Percentiles rank a stretch among this genome's conserved stretches.
Conservation (phyloP, 2,329 filamentous ascomycete species). For the Stagonosporopsis chrysanthemi region DNA sequence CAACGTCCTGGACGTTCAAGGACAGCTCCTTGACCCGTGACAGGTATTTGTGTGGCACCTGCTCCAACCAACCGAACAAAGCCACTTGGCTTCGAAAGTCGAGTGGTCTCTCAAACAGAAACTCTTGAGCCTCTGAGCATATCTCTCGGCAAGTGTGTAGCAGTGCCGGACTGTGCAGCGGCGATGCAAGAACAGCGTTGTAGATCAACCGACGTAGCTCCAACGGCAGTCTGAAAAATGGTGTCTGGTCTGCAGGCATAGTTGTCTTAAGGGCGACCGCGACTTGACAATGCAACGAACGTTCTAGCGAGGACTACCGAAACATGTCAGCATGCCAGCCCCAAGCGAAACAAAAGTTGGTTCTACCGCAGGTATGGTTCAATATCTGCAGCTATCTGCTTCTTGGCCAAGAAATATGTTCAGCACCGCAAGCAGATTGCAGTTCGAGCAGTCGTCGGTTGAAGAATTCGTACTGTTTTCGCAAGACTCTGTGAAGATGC, state of each 20-base stretch:
- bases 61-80: conserved; percentile 35
- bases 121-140: conserved; percentile 36
- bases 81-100: conserved; percentile 32
- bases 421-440: too few relatives aligned
- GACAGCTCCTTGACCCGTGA: conserved; percentile 28
- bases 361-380: conserved; percentile 7
- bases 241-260: not conserved
- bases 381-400: not conserved
- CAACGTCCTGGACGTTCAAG: conserved; percentile 40
- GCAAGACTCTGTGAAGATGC: not conserved
- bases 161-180: conserved; percentile 28
- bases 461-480: not conserved
- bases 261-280: not conserved
- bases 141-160: conserved; percentile 39
- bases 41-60: conserved; percentile 24
- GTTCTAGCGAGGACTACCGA: not conserved
- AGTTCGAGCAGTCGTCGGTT: conserved; percentile 1
- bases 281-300: not conserved
- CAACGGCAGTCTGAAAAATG: conserved; percentile 35
- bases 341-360: not conserved
- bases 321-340: conserved; percentile 3
- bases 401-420: not conserved
- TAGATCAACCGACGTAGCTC: conserved; percentile 44
- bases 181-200: conserved; percentile 30
- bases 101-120: conserved; percentile 42